phyloP scores from a whole-genome alignment of 352 stramenopile genomes.

The Globisporangium cystogenes region DNA sequence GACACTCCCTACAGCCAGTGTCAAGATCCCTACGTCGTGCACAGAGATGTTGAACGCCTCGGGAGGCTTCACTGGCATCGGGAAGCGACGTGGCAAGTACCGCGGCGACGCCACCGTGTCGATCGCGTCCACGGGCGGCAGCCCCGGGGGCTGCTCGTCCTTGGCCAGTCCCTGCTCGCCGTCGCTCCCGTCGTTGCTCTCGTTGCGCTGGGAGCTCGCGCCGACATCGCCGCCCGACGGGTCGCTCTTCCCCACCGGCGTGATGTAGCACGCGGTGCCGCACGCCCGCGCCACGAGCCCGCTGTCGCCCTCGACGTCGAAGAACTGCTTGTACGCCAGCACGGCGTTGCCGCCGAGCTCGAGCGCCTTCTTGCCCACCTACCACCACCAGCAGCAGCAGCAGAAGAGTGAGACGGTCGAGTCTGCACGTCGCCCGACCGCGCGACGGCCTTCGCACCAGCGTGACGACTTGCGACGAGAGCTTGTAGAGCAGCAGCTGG shows the following conservation, averaged over 20 bases:
- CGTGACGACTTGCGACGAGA: conserved; percentile 83
- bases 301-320: conserved; percentile 98
- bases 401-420: not conserved
- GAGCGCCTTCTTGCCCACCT: conserved; percentile 94
- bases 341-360: conserved; percentile 98
- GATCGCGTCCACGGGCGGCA: conserved; percentile 19
- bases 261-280: conserved; percentile 89
- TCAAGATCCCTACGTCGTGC: no score
- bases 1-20: no score
- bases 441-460: conserved; percentile 23
- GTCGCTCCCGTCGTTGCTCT: conserved; percentile 25
- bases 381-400: conserved; percentile 15
- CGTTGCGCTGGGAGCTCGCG: conserved; percentile 15
- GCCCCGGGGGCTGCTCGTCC: conserved; percentile 19
- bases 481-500: conserved; percentile 94
- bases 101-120: conserved; percentile 41
- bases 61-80: conserved; percentile 39
- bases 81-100: conserved; percentile 44
- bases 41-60: conserved; percentile 73
- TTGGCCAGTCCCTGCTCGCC: conserved; percentile 20
- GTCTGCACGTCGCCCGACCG: no score
- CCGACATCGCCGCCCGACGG: not conserved
- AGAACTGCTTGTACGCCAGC: conserved; percentile 97
- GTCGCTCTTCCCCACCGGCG: conserved; percentile 56
- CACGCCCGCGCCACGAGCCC: conserved; percentile 95